These are phyloP conservation scores for Tanozyma kutaoensis DNA, from an alignment of 805 yeast genomes.

Conservation along the genomic window DNA sequence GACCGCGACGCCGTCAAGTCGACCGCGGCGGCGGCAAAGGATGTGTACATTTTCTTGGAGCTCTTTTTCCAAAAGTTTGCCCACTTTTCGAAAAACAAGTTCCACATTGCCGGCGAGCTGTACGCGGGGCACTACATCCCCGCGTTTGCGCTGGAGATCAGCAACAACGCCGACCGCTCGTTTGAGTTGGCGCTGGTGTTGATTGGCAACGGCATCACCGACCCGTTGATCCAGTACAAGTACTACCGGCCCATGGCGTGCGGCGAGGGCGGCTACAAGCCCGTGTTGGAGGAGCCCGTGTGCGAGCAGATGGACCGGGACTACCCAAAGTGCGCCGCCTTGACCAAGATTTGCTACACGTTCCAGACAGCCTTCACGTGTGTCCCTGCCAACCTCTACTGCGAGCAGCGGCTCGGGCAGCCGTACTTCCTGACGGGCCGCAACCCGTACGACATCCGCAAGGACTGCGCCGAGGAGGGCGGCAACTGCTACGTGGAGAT, in stretches of 20 bases:
- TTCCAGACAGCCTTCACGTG: slow-evolving; percentile 21
- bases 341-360: slow-evolving; percentile 17
- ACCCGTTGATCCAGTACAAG: background rate
- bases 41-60: slow-evolving; percentile 23
- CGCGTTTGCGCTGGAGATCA: slow-evolving; percentile 10
- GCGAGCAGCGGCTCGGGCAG: slow-evolving; percentile 13
- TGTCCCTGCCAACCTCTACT: slow-evolving; percentile 23
- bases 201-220: slow-evolving; percentile 5
- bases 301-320: slow-evolving; percentile 21
- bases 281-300: slow-evolving; percentile 18
- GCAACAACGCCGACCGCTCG: slow-evolving; percentile 8
- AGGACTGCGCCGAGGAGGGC: slow-evolving; percentile 31
- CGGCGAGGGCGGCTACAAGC: slow-evolving; percentile 8
- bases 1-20: background rate
- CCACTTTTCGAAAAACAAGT: slow-evolving; percentile 10
- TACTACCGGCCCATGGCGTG: slow-evolving; percentile 2
- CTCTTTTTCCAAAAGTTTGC: slow-evolving; percentile 25
- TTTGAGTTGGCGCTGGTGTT: slow-evolving; percentile 2
- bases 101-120: slow-evolving; percentile 23
- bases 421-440: slow-evolving; percentile 35
- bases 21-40: slow-evolving; percentile 20
- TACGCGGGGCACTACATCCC: slow-evolving; percentile 15
- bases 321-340: slow-evolving; percentile 20
- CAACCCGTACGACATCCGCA: slow-evolving; percentile 55
- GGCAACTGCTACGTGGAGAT: slow-evolving; percentile 40